These are phyloP conservation scores for Aspergillus phoenicis DNA, from an alignment of 2,329 filamentous ascomycete species.

Conservation along the genomic window DNA sequence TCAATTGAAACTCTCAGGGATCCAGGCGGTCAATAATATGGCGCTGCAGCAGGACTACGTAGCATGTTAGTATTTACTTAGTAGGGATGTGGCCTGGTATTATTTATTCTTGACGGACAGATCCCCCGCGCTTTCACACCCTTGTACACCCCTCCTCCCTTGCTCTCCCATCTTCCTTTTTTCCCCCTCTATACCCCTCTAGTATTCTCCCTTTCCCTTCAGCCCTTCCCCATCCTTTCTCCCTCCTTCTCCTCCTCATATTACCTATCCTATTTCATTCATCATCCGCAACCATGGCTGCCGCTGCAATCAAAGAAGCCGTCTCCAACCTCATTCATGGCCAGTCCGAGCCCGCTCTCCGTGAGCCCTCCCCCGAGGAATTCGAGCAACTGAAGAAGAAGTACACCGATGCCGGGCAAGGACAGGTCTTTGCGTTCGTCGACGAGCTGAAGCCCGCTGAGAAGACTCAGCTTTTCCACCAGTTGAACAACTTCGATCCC, in stretches of 20 bases:
- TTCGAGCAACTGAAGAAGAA: slow-evolving; percentile 69
- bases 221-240: background rate
- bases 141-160: slow-evolving; percentile 17
- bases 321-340: slow-evolving; percentile 53
- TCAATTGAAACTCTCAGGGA: slow-evolving; percentile 7
- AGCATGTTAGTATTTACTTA: background rate
- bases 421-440: slow-evolving; percentile 85
- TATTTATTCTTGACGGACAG: slow-evolving; percentile 7
- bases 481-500: slow-evolving; percentile 81
- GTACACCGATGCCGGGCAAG: slow-evolving; percentile 74
- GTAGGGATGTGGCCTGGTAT: background rate
- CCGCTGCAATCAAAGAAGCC: slow-evolving; percentile 44
- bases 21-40: slow-evolving; percentile 18
- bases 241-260: background rate
- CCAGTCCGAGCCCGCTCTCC: slow-evolving; percentile 40
- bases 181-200: slow-evolving; percentile 5
- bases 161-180: slow-evolving; percentile 1
- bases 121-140: slow-evolving; percentile 24
- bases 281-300: slow-evolving; percentile 36
- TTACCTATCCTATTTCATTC: background rate
- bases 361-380: slow-evolving; percentile 64
- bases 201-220: slow-evolving; percentile 1
- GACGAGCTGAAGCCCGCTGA: slow-evolving; percentile 74
- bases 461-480: slow-evolving; percentile 76
- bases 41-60: background rate